A percentile compares a stretch with the other conserved stretches of the same genome.
These are phyloP conservation scores for Beauveria australis DNA, from an alignment of 2,329 filamentous ascomycete genomes.

Conservation along the genomic window DNA sequence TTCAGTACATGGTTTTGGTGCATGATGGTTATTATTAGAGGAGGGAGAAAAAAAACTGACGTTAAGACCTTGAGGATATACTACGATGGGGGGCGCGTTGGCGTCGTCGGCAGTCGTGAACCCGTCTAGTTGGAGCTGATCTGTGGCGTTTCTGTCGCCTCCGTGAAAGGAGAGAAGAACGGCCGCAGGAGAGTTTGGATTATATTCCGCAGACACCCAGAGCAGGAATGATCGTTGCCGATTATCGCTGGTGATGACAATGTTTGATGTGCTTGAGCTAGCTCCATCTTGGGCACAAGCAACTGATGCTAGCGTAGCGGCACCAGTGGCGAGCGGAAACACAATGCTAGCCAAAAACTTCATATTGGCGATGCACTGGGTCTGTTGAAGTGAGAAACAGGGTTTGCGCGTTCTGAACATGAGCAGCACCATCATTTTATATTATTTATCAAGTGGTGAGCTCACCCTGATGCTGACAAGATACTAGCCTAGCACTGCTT, in stretches of 20 bases:
- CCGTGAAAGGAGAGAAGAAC: conserved; percentile 39
- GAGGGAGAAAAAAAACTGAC: conserved; percentile 15
- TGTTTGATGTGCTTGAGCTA: background rate
- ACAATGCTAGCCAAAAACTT: background rate
- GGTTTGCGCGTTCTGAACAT: background rate
- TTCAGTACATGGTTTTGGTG: background rate
- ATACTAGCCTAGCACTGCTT: background rate
- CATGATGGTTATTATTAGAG: conserved; percentile 22
- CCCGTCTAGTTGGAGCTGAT: conserved; percentile 28
- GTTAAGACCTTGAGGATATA: conserved; percentile 36
- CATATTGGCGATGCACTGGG: background rate
- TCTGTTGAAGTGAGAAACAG: background rate
- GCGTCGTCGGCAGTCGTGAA: conserved; percentile 28
- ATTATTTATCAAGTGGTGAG: background rate
- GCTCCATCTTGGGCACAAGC: background rate
- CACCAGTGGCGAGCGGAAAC: background rate
- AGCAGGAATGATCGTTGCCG: conserved; percentile 24
- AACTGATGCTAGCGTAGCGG: background rate
- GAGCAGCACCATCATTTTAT: background rate
- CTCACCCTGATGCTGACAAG: background rate
- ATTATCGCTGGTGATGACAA: conserved; percentile 8
- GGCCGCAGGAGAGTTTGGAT: conserved; percentile 20
- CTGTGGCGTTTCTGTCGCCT: conserved; percentile 24
- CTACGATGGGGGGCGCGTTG: conserved; percentile 25
- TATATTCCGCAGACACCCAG: conserved; percentile 29